Evolutionary conservation across 2,329 filamentous ascomycete species (phyloP), one percentile per base, ranked within the genome.

Genomic region (Talaromyces sp.): DNA sequence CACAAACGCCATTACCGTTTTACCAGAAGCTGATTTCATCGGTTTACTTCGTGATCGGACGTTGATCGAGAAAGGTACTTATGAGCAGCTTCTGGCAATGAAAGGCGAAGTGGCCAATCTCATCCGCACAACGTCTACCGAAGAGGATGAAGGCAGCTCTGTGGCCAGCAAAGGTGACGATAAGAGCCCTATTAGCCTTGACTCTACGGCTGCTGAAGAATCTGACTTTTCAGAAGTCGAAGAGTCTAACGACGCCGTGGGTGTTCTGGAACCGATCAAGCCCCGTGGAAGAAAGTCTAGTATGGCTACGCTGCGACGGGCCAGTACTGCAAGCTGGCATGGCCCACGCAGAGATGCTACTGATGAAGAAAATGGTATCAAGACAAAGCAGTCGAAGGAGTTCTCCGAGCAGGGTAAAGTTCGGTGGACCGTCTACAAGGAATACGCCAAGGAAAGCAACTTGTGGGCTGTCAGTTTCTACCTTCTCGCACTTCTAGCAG

Each of bases 361-460:
- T 0, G 93, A 98, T 68, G 92, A 98, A 76, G 87, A 91, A 58
- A 85, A 85, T 42, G 66, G 73, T 59, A 80, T 88, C 70, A 93
- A 91, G 78, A 92, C 90, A 52, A 91, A 88, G 72, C 93, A 97
- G 75, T 84, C 82, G 61, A 96, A 96, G 77, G 95, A 99, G 75
- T 89, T 89, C 67, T 84, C 86, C 2, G 92, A 99, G 75, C 92
- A 99, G 78, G 95, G 95, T 70, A 97, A 98, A 74, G 95, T 99
- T 68, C 98, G 97, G 76, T 98, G 95, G 93, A 85, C 88, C 66
- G 93, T 99, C 30, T 99, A 99, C 72, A 81, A 82, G 19, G 93
- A 97, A 77, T 99, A 99, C 71, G 96, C 95, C 61, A 96, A 92
- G 78, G 92, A 92, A 62, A 97, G 91, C 80, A 97, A 98, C 73